phyloP scores from a whole-genome alignment of 441 rosid species.

The Omphalea diandra region DNA sequence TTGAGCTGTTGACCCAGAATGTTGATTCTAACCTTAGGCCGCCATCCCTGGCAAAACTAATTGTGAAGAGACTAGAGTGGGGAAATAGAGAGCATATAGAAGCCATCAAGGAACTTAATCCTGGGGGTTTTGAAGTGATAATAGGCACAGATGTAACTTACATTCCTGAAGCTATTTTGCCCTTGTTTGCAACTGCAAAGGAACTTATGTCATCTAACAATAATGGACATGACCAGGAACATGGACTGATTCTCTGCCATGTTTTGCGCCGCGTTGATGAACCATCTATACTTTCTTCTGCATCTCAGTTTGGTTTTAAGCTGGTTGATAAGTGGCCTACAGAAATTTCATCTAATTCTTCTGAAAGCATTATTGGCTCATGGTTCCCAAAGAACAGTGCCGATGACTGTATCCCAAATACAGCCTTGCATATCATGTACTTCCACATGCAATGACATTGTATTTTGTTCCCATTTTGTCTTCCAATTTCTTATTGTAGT shows the following conservation, averaged over 20 bases:
- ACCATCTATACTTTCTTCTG: slow-evolving; percentile 57
- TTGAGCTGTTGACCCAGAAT: slow-evolving; percentile 54
- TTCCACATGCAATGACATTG: slow-evolving; percentile 31
- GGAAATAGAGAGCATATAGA: slow-evolving; percentile 63
- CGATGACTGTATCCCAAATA: slow-evolving; percentile 37
- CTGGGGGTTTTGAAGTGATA: slow-evolving; percentile 65
- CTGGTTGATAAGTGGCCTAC: slow-evolving; percentile 66
- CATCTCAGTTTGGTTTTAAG: slow-evolving; percentile 60
- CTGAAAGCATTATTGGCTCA: slow-evolving; percentile 40
- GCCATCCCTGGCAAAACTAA: slow-evolving; percentile 41
- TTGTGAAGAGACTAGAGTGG: slow-evolving; percentile 65
- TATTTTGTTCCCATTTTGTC: neutral
- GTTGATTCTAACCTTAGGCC: slow-evolving; percentile 50
- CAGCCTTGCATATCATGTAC: slow-evolving; percentile 75
- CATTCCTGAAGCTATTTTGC: slow-evolving; percentile 60
- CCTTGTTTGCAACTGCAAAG: slow-evolving; percentile 75
- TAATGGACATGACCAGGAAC: slow-evolving; percentile 28
- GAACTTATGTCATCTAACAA: slow-evolving; percentile 42
- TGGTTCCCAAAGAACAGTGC: slow-evolving; percentile 53
- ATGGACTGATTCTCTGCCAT: slow-evolving; percentile 72
- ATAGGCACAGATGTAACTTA: slow-evolving; percentile 86
- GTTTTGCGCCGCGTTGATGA: slow-evolving; percentile 78
- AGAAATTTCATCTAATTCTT: slow-evolving; percentile 22
- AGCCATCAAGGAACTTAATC: slow-evolving; percentile 38
- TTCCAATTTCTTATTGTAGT: neutral